Conservation (phyloP, 106 monocot genomes). For the Gastrodia elata region DNA sequence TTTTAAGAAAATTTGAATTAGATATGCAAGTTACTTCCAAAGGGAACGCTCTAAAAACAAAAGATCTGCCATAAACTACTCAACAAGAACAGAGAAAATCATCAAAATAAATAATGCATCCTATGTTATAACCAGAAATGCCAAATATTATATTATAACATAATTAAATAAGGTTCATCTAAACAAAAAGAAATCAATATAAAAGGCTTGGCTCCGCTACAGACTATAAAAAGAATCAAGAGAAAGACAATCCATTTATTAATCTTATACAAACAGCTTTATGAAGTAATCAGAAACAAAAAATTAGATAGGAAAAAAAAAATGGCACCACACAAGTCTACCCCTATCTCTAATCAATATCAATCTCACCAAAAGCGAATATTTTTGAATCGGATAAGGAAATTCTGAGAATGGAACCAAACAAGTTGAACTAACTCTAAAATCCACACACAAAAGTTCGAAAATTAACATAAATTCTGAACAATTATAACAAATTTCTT, state of each 20-base stretch:
- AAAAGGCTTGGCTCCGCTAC: neutral
- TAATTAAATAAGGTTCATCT: neutral
- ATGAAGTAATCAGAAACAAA: neutral
- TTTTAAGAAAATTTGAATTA: neutral
- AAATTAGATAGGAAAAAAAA: neutral
- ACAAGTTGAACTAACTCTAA: neutral
- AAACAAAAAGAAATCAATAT: neutral
- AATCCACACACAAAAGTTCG: neutral
- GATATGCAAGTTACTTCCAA: neutral
- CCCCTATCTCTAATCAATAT: neutral
- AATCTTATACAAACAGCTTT: neutral
- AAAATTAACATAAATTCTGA: neutral
- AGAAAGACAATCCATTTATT: neutral
- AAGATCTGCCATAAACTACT: neutral
- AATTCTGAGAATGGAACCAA: neutral
- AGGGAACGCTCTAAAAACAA: neutral
- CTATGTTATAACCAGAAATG: neutral
- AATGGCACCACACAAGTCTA: neutral
- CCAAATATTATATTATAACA: neutral
- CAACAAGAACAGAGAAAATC: constrained; percentile 1
- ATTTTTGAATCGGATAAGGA: neutral
- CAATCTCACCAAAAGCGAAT: neutral
- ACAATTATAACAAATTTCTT: neutral
- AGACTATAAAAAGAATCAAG: neutral
- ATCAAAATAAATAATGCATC: neutral